A percentile compares a stretch with the other conserved stretches of the same genome.
Conservation (phyloP, 176 grass and related monocot species). For the Aegilops tauschii region DNA sequence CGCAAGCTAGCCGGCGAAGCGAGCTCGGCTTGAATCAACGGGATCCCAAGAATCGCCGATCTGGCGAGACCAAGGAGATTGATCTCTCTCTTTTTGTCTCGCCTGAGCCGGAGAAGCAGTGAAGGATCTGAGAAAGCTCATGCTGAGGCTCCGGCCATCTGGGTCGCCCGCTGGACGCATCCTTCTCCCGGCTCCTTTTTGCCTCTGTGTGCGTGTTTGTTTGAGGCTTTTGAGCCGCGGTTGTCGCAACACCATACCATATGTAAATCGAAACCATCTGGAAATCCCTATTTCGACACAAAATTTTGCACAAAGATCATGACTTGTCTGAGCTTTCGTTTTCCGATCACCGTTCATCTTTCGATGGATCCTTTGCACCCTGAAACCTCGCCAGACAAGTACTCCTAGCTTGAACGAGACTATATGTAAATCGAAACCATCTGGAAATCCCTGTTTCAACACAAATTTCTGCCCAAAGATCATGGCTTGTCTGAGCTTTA, state of each 20-base stretch:
- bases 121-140: background rate
- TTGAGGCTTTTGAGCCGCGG: background rate
- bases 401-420: too few relatives aligned
- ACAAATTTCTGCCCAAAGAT: background rate
- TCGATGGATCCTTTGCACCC: background rate
- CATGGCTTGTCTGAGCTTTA: background rate
- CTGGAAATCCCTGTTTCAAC: background rate
- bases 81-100: background rate
- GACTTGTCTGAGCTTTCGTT: background rate
- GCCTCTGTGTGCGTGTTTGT: background rate
- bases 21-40: background rate
- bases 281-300: background rate
- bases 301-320: background rate
- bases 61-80: background rate
- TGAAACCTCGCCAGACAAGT: too few relatives aligned
- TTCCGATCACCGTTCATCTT: background rate
- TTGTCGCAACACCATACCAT: background rate
- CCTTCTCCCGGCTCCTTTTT: background rate
- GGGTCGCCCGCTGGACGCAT: background rate
- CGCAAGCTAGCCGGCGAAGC: background rate
- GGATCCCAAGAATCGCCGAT: background rate
- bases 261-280: background rate
- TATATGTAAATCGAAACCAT: background rate
- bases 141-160: constrained; percentile 14
- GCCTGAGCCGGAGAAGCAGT: background rate